These are phyloP conservation scores for Sclerotiophoma versabilis DNA, from an alignment of 2,329 filamentous ascomycete genomes.

Conservation along the genomic window DNA sequence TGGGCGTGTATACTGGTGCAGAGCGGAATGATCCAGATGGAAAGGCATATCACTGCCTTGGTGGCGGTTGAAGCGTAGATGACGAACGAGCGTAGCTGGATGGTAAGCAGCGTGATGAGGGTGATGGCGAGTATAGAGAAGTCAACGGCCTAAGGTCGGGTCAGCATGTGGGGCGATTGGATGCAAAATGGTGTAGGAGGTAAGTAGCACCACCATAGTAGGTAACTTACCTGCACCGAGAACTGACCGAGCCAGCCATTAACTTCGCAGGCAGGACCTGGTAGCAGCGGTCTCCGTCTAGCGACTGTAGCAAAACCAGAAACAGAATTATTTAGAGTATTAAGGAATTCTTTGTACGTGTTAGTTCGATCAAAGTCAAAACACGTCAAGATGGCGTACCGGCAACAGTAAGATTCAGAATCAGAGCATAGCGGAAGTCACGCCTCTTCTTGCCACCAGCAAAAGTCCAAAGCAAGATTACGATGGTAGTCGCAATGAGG, in stretches of 20 bases:
- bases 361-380: neutral
- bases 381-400: constrained; percentile 8
- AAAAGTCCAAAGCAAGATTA: constrained; percentile 29
- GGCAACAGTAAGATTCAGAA: constrained; percentile 34
- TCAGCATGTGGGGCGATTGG: neutral
- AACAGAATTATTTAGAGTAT: constrained; percentile 53
- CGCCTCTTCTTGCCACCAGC: constrained; percentile 24
- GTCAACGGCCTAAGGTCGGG: constrained; percentile 30
- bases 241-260: constrained; percentile 58
- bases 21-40: constrained; percentile 53
- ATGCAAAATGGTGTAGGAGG: neutral
- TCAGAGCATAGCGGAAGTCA: constrained; percentile 31
- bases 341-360: constrained; percentile 31
- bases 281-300: constrained; percentile 30
- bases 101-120: constrained; percentile 52
- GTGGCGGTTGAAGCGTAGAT: constrained; percentile 36
- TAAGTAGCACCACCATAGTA: neutral
- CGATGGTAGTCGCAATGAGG: constrained; percentile 18
- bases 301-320: constrained; percentile 50
- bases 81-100: constrained; percentile 47
- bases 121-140: constrained; percentile 57
- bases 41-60: constrained; percentile 47
- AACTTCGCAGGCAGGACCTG: constrained; percentile 47
- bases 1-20: constrained; percentile 42
- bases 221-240: constrained; percentile 50